These are phyloP conservation scores for Tetrahymena elliotti DNA, from an alignment of 73 alveolate genomes.

Conservation along the genomic window DNA sequence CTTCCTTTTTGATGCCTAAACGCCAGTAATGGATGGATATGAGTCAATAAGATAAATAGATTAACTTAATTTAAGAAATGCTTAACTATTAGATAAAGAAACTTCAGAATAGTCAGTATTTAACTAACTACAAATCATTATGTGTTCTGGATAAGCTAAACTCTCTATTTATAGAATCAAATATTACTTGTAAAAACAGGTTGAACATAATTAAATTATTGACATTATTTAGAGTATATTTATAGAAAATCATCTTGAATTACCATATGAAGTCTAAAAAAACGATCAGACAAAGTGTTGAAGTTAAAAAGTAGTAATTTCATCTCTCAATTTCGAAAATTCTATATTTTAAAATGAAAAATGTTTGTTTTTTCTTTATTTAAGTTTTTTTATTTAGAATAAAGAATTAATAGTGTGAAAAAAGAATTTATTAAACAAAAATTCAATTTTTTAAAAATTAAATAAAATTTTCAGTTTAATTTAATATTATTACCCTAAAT, in stretches of 20 bases:
- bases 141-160: neutral
- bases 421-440: too few relatives aligned
- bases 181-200: neutral
- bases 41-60: neutral
- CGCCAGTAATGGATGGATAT: conserved; percentile 28
- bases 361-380: neutral
- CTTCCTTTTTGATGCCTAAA: conserved; percentile 6
- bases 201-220: neutral
- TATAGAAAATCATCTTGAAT: neutral
- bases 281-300: neutral
- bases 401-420: too few relatives aligned
- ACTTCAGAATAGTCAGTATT: neutral
- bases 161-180: neutral
- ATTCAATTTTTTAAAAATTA: too few relatives aligned
- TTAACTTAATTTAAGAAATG: neutral
- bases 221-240: neutral
- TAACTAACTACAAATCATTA: neutral
- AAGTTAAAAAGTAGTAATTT: neutral
- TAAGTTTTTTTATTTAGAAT: too few relatives aligned
- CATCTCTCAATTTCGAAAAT: too few relatives aligned
- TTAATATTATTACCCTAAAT: too few relatives aligned
- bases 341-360: too few relatives aligned
- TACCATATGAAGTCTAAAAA: neutral
- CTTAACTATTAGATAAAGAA: neutral
- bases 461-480: too few relatives aligned